These are phyloP conservation scores for Mycena alexandri DNA, from an alignment of 768 basidiomycete genomes.

Conservation along the genomic window DNA sequence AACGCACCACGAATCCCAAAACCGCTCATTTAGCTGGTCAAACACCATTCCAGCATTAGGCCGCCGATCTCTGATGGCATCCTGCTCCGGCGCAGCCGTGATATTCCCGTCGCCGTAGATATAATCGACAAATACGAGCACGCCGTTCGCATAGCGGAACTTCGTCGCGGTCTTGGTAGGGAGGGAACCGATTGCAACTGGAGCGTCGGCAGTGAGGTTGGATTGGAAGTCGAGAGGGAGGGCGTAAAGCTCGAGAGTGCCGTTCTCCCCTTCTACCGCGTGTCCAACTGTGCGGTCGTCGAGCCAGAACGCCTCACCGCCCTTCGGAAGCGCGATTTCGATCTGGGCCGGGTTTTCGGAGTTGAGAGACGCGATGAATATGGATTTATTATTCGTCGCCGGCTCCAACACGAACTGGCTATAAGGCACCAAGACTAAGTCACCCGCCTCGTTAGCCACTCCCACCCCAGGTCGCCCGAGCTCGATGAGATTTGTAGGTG, in stretches of 20 bases:
- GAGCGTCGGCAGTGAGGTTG: conserved; percentile 51
- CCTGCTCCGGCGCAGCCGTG: conserved; percentile 74
- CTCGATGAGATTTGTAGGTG: conserved; percentile 78
- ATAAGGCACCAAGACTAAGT: conserved; percentile 76
- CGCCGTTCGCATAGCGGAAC: conserved; percentile 72
- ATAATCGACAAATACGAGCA: conserved; percentile 45
- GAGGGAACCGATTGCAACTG: conserved; percentile 70
- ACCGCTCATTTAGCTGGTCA: conserved; percentile 70
- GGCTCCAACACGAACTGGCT: conserved; percentile 77
- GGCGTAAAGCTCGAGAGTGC: conserved; percentile 70
- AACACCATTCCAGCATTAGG: conserved; percentile 82
- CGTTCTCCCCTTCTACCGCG: conserved; percentile 65
- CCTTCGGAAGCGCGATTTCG: conserved; percentile 72
- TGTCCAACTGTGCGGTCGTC: conserved; percentile 77
- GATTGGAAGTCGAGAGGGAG: conserved; percentile 64
- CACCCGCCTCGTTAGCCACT: conserved; percentile 75
- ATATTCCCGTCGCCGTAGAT: conserved; percentile 85
- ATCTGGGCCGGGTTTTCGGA: conserved; percentile 59
- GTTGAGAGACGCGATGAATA: conserved; percentile 72
- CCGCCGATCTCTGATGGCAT: conserved; percentile 77
- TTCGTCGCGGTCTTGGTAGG: conserved; percentile 77
- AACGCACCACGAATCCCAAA: conserved; percentile 67
- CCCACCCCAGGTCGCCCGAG: conserved; percentile 77
- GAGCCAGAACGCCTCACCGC: conserved; percentile 87
- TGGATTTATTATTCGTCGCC: conserved; percentile 78